Evolutionary conservation across 164 flowering plant genomes (phyloP).

Genomic region (Vitis vinifera): ASM3070453v1 NC_081808.1:18525501-18526000

Average conservation of each 20-base stretch:
- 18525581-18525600: background rate
- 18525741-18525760: constrained; percentile 8
- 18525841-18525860: background rate
- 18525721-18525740: background rate
- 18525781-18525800: background rate
- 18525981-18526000: too few species aligned
- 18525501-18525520: constrained; percentile 15
- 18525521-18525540: constrained; percentile 29
- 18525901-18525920: too few species aligned
- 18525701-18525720: constrained; percentile 24
- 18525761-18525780: background rate
- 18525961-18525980: too few species aligned
- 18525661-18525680: constrained; percentile 34
- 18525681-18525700: constrained; percentile 30
- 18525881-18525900: too few species aligned
- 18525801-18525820: too few species aligned
- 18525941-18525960: too few species aligned
- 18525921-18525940: too few species aligned
- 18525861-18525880: too few species aligned
- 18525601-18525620: background rate
- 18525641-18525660: constrained; percentile 43
- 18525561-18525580: background rate
- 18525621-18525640: background rate
- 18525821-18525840: background rate
- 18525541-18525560: too few species aligned